These are phyloP conservation scores for Cylindrotheca fusiformis DNA, from an alignment of 108 stramenopile species.

Conservation along the genomic window DNA sequence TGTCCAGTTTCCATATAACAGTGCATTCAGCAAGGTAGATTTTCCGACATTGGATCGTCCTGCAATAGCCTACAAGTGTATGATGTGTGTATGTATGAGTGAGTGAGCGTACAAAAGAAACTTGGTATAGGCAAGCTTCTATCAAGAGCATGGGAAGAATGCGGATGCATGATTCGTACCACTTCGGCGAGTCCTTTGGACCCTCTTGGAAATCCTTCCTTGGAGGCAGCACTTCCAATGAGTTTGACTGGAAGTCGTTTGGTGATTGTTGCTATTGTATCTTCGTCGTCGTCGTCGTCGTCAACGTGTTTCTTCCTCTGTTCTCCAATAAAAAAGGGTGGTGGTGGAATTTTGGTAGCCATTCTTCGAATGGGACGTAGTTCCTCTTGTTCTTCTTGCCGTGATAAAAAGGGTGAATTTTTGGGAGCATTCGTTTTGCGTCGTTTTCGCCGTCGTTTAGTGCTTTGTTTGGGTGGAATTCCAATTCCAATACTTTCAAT, in stretches of 20 bases:
- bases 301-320: not conserved
- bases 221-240: conserved; percentile 41
- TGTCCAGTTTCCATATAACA: conserved; percentile 57
- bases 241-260: conserved; percentile 44
- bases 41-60: conserved; percentile 86
- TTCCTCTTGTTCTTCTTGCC: conserved; percentile 13
- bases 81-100: not conserved
- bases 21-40: conserved; percentile 68
- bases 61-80: conserved; percentile 39
- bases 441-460: conserved; percentile 16
- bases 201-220: conserved; percentile 41
- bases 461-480: conserved; percentile 21
- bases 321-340: conserved; percentile 7
- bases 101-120: not conserved
- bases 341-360: conserved; percentile 1
- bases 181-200: conserved; percentile 46
- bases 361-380: conserved; percentile 22
- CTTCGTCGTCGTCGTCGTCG: not conserved
- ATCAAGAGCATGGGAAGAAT: not conserved
- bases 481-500: conserved; percentile 70
- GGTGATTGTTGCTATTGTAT: not conserved
- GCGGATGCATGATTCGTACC: too few relatives aligned
- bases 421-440: not conserved
- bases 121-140: not conserved
- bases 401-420: not conserved